phyloP scores from a whole-genome alignment of 257 asterid genomes.

The Dorcoceras hygrometricum region DNA sequence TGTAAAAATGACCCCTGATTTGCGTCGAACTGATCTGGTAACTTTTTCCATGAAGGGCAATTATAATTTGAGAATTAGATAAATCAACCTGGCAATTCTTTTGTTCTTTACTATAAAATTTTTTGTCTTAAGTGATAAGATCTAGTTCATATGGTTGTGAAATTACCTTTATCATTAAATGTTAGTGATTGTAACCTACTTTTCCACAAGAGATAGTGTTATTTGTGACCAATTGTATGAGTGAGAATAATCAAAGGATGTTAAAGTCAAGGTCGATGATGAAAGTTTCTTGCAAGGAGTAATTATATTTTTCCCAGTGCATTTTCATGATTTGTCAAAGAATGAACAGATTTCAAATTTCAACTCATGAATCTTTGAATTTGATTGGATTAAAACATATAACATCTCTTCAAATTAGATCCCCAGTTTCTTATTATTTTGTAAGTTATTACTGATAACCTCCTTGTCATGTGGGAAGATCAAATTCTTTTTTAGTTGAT shows the following conservation, averaged over 20 bases:
- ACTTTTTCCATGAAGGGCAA: conserved; percentile 15
- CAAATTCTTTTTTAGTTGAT: background rate
- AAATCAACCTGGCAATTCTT: background rate
- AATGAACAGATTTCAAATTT: too few relatives aligned
- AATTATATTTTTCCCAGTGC: background rate
- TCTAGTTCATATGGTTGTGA: background rate
- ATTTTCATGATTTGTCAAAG: too few relatives aligned
- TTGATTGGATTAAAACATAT: background rate
- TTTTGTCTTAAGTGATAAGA: background rate
- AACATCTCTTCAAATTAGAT: background rate
- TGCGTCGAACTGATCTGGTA: conserved; percentile 94
- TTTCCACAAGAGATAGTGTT: background rate
- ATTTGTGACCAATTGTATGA: background rate
- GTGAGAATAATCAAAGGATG: background rate
- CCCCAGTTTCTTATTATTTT: background rate
- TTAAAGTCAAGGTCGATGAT: background rate
- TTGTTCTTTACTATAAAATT: background rate
- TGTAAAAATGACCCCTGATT: conserved; percentile 82
- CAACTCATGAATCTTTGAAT: too few relatives aligned
- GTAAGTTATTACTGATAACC: background rate
- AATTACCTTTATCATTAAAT: background rate
- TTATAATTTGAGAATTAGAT: background rate
- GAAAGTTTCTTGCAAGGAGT: background rate
- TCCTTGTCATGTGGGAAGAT: background rate
- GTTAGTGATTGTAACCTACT: background rate